These are phyloP conservation scores for Echeveria elegans DNA, from an alignment of 164 flowering plant species.

Conservation along the genomic window DNA sequence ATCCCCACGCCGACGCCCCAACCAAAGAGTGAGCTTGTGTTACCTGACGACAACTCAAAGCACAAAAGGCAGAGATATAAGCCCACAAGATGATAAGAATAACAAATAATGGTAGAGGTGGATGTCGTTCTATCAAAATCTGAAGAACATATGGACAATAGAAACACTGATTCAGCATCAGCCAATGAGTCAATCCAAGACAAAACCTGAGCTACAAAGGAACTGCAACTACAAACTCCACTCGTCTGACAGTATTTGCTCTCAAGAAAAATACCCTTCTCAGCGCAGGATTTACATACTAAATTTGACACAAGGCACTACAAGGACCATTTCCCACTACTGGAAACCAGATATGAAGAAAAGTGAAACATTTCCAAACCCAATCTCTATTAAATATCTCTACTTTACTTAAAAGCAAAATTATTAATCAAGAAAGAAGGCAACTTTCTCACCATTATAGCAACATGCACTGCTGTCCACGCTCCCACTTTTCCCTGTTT, in stretches of 20 bases:
- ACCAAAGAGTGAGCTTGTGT: conserved; percentile 25
- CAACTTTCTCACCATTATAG: conserved; percentile 26
- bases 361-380: neutral
- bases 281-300: neutral
- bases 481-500: conserved; percentile 23
- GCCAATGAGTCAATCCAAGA: neutral
- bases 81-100: neutral
- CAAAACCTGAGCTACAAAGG: neutral
- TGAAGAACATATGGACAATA: neutral
- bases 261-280: neutral
- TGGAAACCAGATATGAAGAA: neutral
- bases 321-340: neutral
- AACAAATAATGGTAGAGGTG: neutral
- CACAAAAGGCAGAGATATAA: neutral
- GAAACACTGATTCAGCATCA: neutral
- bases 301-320: neutral
- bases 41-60: conserved; percentile 23
- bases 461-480: conserved; percentile 27
- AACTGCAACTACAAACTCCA: neutral
- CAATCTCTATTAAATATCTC: neutral
- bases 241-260: neutral
- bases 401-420: neutral
- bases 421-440: neutral
- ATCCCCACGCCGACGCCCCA: conserved; percentile 66
- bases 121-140: neutral